These are phyloP conservation scores for Spatholobus suberectus DNA, from an alignment of 306 rosid species.

Conservation along the genomic window DNA sequence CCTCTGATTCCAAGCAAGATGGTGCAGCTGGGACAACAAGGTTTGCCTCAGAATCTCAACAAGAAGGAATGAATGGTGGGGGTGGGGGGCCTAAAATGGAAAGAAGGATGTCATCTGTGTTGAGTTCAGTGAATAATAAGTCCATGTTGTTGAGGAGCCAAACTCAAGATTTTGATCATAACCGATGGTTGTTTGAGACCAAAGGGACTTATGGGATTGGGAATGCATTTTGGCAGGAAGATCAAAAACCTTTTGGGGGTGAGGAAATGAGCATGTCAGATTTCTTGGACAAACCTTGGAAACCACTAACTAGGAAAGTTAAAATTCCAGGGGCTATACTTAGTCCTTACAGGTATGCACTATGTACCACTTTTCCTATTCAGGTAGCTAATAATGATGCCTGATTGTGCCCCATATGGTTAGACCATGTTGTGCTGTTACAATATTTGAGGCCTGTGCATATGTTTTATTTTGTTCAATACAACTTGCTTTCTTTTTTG, in stretches of 20 bases:
- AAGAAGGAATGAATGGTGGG: not conserved
- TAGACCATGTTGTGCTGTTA: not conserved
- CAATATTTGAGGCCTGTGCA: not conserved
- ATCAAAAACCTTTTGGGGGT: not conserved
- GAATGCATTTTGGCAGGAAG: constrained; percentile 22
- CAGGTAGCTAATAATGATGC: not conserved
- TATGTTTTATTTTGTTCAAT: not conserved
- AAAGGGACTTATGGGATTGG: constrained; percentile 23
- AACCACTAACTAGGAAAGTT: constrained; percentile 12
- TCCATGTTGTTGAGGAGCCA: constrained; percentile 29
- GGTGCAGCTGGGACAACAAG: not conserved
- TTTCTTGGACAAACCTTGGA: constrained; percentile 31
- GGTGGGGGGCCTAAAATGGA: not conserved
- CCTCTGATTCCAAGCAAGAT: not conserved
- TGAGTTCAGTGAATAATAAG: constrained; percentile 15
- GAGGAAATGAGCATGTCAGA: not conserved
- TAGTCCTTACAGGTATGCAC: constrained; percentile 22
- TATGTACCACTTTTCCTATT: not conserved
- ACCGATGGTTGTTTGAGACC: constrained; percentile 15
- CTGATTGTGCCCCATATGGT: not conserved
- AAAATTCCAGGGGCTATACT: not conserved
- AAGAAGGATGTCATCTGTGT: not conserved
- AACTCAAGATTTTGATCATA: constrained; percentile 26
- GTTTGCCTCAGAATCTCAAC: constrained; percentile 19
- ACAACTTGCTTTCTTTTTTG: not conserved